Evolutionary conservation across 2,329 filamentous ascomycete species (phyloP), one percentile per base, ranked within the genome.

Genomic region (Allantophomopsis cytisporea): DNA sequence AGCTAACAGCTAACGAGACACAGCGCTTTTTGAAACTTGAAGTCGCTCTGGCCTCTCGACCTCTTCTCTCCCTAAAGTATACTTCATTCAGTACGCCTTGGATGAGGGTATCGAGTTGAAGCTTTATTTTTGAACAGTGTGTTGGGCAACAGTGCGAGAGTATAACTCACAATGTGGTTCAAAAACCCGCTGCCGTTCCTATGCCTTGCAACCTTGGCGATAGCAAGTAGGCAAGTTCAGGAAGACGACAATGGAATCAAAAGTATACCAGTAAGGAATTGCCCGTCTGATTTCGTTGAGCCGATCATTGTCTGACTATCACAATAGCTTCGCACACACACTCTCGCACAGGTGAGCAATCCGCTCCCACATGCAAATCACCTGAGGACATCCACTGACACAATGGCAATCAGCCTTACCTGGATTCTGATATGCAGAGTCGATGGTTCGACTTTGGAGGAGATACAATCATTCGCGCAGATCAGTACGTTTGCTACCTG

Each of bases 371-470:
- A 28, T 13, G 5, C 28, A n/a, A 20, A 14, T 28, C 5, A 16
- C 16, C 12, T 18, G 20, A 30, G 18, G 17, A 41, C 30, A 35
- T 15, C 15, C 35, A 23, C 23, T 31, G 17, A 13, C 37, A 23
- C 7, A 15, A 30, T 30, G 23, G 39, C 32, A 40, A 48, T 44
- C 56, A 95, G 83, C 91, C 91, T 45, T 98, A 95, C 64, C 77
- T 98, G 52, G 91, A 98, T 65, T 91, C 87, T 44, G 91, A 96
- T 61, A 88, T 96, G 80, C 83, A 93, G 66, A 94, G 85, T 66
- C 81, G 91, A 58, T 98, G 91, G 89, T 98, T 89, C 64, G 91
- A 98, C 66, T 98, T 93, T 73, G 91, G 91, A 58, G 91, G 89
- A 57, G 87, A 94, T 65, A 86, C 89, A 32, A 80, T 98, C 53